phyloP scores from a whole-genome alignment of 2,329 filamentous ascomycete genomes.

The Dactylellina drechsleri region DNA sequence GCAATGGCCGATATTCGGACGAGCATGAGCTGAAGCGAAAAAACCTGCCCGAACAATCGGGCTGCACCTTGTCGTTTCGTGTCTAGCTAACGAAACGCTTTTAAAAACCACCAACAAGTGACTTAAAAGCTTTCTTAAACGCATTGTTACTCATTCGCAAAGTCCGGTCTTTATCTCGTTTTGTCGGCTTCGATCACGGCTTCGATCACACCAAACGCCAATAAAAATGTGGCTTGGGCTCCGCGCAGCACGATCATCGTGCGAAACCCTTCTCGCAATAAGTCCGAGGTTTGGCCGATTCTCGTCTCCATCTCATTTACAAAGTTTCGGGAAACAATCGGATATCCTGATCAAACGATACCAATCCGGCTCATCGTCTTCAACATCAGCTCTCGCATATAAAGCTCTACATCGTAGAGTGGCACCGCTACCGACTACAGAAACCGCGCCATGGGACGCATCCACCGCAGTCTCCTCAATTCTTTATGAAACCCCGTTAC shows the following conservation, averaged over 20 bases:
- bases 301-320: not conserved
- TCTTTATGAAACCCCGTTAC: conserved; percentile 94
- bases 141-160: too few species aligned
- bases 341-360: conserved; percentile 2
- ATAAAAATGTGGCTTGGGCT: conserved; percentile 2
- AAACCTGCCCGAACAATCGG: too few species aligned
- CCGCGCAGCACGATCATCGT: conserved; percentile 3
- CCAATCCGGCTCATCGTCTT: conserved; percentile 65
- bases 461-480: conserved; percentile 97
- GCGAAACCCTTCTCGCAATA: conserved; percentile 3
- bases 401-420: conserved; percentile 94
- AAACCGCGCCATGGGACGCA: conserved; percentile 80
- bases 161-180: too few species aligned
- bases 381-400: conserved; percentile 94
- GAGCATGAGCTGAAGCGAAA: not conserved
- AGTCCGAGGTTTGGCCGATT: not conserved
- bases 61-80: too few species aligned
- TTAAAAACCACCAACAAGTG: too few species aligned
- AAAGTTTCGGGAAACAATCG: not conserved
- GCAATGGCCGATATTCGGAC: conserved; percentile 51
- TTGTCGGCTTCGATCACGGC: too few species aligned
- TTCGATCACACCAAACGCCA: too few species aligned
- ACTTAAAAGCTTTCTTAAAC: too few species aligned
- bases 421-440: conserved; percentile 80
- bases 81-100: too few species aligned